Conservation (phyloP, 805 yeast genomes). For the Isabelozyma heimii region DNA sequence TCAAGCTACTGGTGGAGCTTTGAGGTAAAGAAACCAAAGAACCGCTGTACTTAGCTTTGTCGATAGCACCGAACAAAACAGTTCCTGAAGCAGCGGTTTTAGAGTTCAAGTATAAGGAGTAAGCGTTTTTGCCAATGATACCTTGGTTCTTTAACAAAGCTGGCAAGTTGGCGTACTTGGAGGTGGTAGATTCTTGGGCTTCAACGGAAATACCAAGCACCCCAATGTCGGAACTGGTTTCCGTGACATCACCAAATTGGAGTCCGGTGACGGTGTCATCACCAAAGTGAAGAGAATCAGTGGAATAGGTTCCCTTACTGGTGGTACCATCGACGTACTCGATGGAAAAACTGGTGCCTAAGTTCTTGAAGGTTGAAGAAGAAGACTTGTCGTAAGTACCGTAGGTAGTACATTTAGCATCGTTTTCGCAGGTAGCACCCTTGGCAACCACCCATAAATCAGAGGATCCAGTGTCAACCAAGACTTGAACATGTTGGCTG, state of each 20-base stretch:
- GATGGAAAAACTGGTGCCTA: conserved; percentile 13
- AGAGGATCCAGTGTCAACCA: conserved; percentile 24
- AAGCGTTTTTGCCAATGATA: conserved; percentile 35
- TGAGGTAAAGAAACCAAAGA: conserved; percentile 29
- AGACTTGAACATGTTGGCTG: conserved; percentile 13
- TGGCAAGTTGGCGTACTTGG: background rate
- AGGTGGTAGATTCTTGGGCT: conserved; percentile 4
- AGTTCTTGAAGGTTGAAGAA: conserved; percentile 29
- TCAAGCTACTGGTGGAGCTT: conserved; percentile 3
- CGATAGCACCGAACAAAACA: conserved; percentile 44
- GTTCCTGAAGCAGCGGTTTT: conserved; percentile 25
- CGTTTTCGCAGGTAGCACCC: conserved; percentile 19
- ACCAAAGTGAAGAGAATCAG: conserved; percentile 11
- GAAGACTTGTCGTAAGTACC: conserved; percentile 35
- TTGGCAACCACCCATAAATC: conserved; percentile 26
- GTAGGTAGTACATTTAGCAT: conserved; percentile 9
- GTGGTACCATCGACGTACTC: conserved; percentile 11
- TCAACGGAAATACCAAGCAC: conserved; percentile 14
- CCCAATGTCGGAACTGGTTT: conserved; percentile 11
- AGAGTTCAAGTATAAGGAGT: conserved; percentile 45
- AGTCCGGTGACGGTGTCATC: conserved; percentile 7
- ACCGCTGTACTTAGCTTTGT: conserved; percentile 38
- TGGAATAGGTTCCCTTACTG: conserved; percentile 15
- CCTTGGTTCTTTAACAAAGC: conserved; percentile 35
- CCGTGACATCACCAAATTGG: conserved; percentile 14